Base-by-base conservation (phyloP, 805 yeast species). In the Saturnispora hagleri region DNA sequence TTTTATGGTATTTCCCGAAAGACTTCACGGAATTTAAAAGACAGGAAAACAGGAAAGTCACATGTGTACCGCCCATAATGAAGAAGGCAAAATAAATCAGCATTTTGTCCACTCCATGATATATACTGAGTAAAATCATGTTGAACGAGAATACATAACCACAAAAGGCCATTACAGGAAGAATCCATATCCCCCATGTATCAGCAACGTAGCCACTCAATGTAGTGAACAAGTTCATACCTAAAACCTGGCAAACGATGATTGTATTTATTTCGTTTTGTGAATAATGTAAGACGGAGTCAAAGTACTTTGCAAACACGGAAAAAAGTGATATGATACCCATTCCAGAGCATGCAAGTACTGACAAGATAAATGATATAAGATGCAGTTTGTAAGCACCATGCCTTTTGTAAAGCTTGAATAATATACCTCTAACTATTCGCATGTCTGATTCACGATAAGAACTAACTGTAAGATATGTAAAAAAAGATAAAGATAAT, bases 161-260 rank as follows among this genome's bases (percentile, higher is more conserved):
- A 53, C 77, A 55, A 20, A 84, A 70, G 3, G 90, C 74, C 18
- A 86, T 59, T n/a, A 82, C 58, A 8, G 89, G 76, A 41, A 89
- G 65, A 24, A 84, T 67, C 54, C 85, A 83, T 3, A 90, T 86
- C 0, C 96, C 95, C 58, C 81, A 82, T 24, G 81, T 72, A 63
- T 89, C 97, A 0, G 95, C 93, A 47, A 87, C 71, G 55, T 84
- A 78, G 0, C 97, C 97, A 51, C 89, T 68, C 1, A 85, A 62
- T 0, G 97, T 97, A 2, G 89, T 80, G 20, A 89, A 82, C 35
- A 86, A 67, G 64, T 89, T 90, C 81, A 86, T 80, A 4, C 97
- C 97, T 51, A 87, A 62, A 12, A 86, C 86, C 8, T 86, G 82
- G 22, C 80, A 73, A 36, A 88, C 82, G 28, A 93, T 86, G 26